A percentile compares a stretch with the other conserved stretches of the same genome.
Evolutionary conservation across 1,284 basidiomycete genomes (phyloP).

Genomic region (Malassezia obtusa): DNA sequence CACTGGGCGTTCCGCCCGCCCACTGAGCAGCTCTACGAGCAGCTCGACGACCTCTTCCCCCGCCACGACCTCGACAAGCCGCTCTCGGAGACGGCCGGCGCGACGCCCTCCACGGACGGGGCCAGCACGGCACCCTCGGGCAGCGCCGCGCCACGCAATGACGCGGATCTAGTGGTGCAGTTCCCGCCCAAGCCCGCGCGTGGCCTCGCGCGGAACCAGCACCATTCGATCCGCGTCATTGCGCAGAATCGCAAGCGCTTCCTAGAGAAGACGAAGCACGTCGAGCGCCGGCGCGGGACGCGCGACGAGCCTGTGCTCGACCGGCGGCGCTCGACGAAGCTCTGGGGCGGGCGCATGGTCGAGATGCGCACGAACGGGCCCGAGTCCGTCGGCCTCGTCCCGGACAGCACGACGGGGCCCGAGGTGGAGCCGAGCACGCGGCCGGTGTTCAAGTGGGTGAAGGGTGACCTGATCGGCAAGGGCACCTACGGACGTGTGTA

Average conservation of each 20-base stretch:
- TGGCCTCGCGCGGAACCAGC: conserved; percentile 48
- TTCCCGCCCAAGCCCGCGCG: conserved; percentile 2
- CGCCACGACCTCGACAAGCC: conserved; percentile 92
- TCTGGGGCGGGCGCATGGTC: conserved; percentile 87
- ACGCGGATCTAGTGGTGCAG: conserved; percentile 1
- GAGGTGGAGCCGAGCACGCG: conserved; percentile 8
- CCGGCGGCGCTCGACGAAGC: conserved; percentile 77
- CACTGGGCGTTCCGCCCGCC: conserved; percentile 65
- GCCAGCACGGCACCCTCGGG: conserved; percentile 53
- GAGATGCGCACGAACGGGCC: conserved; percentile 62
- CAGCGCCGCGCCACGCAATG: background rate
- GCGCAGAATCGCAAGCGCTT: conserved; percentile 56
- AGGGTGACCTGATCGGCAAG: conserved; percentile 90
- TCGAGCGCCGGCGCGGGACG: conserved; percentile 50
- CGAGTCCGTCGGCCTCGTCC: conserved; percentile 30
- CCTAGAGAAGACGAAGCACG: conserved; percentile 29
- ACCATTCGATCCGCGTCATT: conserved; percentile 85
- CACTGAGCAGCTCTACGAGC: conserved; percentile 85
- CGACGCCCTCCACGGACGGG: conserved; percentile 56
- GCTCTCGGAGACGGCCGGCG: conserved; percentile 68
- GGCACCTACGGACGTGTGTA: conserved; percentile 95
- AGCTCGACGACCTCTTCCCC: conserved; percentile 89
- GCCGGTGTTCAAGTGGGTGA: conserved; percentile 89
- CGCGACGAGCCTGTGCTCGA: conserved; percentile 51
- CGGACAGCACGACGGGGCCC: conserved; percentile 24